Base-by-base conservation (phyloP, 352 stramenopile genomes). In the Pythium rhizo-oryzae region DNA sequence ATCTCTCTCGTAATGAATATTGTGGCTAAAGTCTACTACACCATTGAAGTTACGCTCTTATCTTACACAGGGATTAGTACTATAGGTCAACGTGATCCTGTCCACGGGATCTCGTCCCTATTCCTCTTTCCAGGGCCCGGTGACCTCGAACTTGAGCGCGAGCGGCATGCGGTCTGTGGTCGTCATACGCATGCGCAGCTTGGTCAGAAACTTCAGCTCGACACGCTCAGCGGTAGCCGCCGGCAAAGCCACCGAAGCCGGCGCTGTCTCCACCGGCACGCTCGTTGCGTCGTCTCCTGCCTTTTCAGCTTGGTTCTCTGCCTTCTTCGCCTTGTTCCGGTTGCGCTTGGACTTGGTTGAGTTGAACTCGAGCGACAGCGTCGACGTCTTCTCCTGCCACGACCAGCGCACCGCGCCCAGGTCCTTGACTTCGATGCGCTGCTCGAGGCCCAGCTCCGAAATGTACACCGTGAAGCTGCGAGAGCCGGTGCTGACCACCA, bases 381-480 rank as follows among this genome's bases (percentile, higher is more conserved):
- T 73, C 57, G 75, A 77, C 0, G 77, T 78, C 59, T 80, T 82
- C 46, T 83, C 77, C 51, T 89, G 77, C 74, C 77, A 92, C 8
- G 65, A 74, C 35, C 78, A 79, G 0, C 67, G 74, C 21, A 87
- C 51, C 25, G 67, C 54, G 18, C 78, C 70, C 4, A 80, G 47
- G 30, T 87, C 69, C 21, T 78, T 76, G 6, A 93, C 62, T 47
- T 90, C 83, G 16, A 94, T 51, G 8, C 84, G 79, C 39, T 90
- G 76, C 69, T 95, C 87, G 18, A 94, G 66, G 0, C 89, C 87
- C 57, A 93, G 76, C 49, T 90, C 84, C 33, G 82, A 50, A 35
- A 97, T 79, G 55, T 93, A 84, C 30, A 94, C 72, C 1, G 87
- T 96, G 55, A 94, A 94, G 56, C 83, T 94, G 62, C 87, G 82